These are phyloP conservation scores for Penicillium sp. DNA, from an alignment of 2,329 filamentous ascomycete genomes.

Conservation along the genomic window DNA sequence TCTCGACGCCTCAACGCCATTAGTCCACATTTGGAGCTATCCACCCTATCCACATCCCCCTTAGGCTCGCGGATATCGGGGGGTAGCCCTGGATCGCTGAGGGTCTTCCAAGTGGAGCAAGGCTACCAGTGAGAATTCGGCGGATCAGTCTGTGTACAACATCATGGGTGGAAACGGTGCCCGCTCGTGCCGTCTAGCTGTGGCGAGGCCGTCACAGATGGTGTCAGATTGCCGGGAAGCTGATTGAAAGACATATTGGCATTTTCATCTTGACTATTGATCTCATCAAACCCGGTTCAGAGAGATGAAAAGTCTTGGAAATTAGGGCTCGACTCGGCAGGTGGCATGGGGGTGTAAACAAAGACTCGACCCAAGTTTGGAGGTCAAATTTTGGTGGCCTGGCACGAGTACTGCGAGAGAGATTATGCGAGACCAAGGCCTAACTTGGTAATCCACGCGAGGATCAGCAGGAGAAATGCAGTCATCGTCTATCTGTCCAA, in stretches of 20 bases:
- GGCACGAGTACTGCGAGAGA: constrained; percentile 10
- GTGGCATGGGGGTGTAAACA: not conserved
- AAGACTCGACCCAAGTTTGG: not conserved
- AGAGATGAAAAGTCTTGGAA: not conserved
- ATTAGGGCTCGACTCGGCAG: not conserved
- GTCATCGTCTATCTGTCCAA: constrained; percentile 7
- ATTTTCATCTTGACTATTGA: constrained; percentile 16
- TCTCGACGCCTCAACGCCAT: constrained; percentile 19
- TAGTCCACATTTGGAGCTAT: constrained; percentile 28
- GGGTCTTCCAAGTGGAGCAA: constrained; percentile 17
- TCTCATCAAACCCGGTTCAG: not conserved
- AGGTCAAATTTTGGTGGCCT: not conserved
- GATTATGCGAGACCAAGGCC: not conserved
- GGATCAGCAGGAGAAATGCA: constrained; percentile 14
- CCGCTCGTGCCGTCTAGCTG: constrained; percentile 18
- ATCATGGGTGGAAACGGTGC: constrained; percentile 17
- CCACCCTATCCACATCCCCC: constrained; percentile 6
- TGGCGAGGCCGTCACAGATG: constrained; percentile 18
- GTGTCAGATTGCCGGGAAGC: constrained; percentile 14
- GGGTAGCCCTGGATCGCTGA: constrained; percentile 17
- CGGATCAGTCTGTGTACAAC: constrained; percentile 13
- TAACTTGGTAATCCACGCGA: constrained; percentile 11
- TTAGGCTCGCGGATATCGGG: constrained; percentile 22
- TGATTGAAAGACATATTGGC: not conserved
- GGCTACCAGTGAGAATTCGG: constrained; percentile 15